Evolutionary conservation across 2,329 filamentous ascomycete genomes (phyloP), one percentile per base, ranked within the genome.

Genomic region (Aphanoascus verrucosus): DNA sequence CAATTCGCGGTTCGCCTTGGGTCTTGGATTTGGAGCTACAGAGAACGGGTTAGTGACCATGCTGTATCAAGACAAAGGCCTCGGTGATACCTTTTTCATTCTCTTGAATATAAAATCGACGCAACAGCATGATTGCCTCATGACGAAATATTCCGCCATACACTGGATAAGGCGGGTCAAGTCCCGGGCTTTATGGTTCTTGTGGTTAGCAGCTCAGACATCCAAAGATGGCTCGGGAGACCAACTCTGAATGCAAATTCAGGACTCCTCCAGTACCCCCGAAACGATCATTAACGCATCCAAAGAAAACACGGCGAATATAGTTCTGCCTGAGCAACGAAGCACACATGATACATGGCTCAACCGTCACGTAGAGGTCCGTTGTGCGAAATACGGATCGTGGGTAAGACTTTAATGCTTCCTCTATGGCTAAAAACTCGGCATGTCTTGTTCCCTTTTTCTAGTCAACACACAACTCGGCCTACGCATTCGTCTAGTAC

Each of bases 271-370:
- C 93, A 14, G 89, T 95, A 32, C 94, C 93, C 6, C 93, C 93
- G 72, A 98, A 98, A 55, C 94, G 87, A 72, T 98, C 93, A 68
- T 98, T 98, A 62, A 86, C 82, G 56, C 90, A 94, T 3, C 93
- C 94, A 69, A 93, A 98, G 69, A 91, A 97, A 32, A 98, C 93
- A 60, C 85, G 85, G 57, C 85, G 81, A 69, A 98, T 89, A 12
- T 83, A 81, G 59, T 94, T 84, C 69, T 98, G 94, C 49, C 89
- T 82, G 49, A 98, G 78, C 51, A 94, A 82, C 5, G 89, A 94
- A 11, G 93, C 93, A 67, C 93, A 98, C 93, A 98, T 98, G 72
- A 98, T 88, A 69, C 93, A 98, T 3, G 93, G 93, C 71, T 98
- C 94, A 52, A 98, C 91, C 0, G 93, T 98, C 47, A 98, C 93